Conservation (phyloP, 306 rosid species). For the Dicorynia guianensis region DNA sequence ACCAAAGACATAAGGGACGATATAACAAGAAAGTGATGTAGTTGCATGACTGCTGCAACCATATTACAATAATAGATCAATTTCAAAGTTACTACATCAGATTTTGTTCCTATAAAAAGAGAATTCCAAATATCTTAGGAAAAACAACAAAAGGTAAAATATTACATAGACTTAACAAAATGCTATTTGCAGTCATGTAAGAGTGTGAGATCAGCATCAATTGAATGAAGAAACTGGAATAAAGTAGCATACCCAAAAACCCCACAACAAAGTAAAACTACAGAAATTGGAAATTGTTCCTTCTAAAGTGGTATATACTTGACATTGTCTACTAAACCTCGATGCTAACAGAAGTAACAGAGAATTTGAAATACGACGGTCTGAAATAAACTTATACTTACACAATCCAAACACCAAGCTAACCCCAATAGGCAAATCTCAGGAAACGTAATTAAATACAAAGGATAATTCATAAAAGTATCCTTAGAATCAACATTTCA, state of each 20-base stretch:
- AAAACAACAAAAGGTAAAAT: background rate
- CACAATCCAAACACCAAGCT: conserved; percentile 28
- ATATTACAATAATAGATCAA: background rate
- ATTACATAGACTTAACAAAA: background rate
- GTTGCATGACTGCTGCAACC: conserved; percentile 3
- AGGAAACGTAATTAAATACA: background rate
- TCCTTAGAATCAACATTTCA: conserved; percentile 23
- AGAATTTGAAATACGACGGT: conserved; percentile 25
- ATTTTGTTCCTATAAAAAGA: background rate
- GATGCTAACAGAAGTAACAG: conserved; percentile 13
- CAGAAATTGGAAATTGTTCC: background rate
- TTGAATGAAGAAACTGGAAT: conserved; percentile 6
- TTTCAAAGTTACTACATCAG: conserved; percentile 1
- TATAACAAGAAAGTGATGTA: background rate
- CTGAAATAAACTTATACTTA: conserved; percentile 14
- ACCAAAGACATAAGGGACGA: conserved; percentile 9
- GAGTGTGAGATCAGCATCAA: conserved; percentile 1
- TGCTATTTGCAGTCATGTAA: background rate
- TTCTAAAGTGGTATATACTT: conserved; percentile 19
- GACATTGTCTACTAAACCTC: conserved; percentile 12
- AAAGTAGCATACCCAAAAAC: background rate
- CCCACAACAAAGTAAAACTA: background rate
- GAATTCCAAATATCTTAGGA: conserved; percentile 1
- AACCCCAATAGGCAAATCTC: conserved; percentile 31
- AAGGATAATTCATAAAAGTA: conserved; percentile 15